phyloP scores from a whole-genome alignment of 495 filamentous ascomycete species.

The Neurospora sublineolata region DNA sequence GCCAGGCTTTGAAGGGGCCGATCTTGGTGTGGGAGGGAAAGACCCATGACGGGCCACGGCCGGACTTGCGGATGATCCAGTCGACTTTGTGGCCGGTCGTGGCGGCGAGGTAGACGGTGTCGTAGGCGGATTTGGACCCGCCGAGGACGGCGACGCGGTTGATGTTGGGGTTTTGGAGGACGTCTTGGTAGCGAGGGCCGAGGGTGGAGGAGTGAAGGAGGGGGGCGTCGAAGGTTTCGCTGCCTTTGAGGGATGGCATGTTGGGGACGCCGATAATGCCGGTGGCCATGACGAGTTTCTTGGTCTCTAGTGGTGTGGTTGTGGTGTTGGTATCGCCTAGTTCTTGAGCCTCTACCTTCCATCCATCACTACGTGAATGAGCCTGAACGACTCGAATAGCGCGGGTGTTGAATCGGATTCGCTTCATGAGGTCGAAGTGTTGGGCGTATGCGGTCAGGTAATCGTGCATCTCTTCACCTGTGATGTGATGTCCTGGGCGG shows the following conservation, averaged over 20 bases:
- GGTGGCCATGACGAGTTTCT: slow-evolving; percentile 58
- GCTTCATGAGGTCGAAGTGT: slow-evolving; percentile 20
- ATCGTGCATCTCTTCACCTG: slow-evolving; percentile 22
- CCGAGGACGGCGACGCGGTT: slow-evolving; percentile 46
- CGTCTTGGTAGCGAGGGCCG: slow-evolving; percentile 8
- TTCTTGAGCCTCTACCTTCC: slow-evolving; percentile 3
- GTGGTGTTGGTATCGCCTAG: neutral
- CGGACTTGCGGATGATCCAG: slow-evolving; percentile 62
- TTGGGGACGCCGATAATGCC: slow-evolving; percentile 55
- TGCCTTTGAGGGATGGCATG: slow-evolving; percentile 32
- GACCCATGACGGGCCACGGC: slow-evolving; percentile 61
- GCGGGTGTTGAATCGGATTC: slow-evolving; percentile 22
- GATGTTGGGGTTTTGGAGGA: slow-evolving; percentile 13
- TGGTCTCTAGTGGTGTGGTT: slow-evolving; percentile 3
- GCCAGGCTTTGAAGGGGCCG: slow-evolving; percentile 16
- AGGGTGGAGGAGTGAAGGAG: slow-evolving; percentile 52
- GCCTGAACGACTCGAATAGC: slow-evolving; percentile 2
- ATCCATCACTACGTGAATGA: neutral
- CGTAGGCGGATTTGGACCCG: slow-evolving; percentile 62
- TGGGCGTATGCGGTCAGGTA: slow-evolving; percentile 24
- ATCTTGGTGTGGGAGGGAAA: slow-evolving; percentile 24
- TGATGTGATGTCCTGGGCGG: slow-evolving; percentile 35
- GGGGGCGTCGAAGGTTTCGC: slow-evolving; percentile 41
- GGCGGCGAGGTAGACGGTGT: slow-evolving; percentile 55
- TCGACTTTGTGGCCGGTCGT: slow-evolving; percentile 50